A percentile compares a stretch with the other conserved stretches of the same genome.
These are phyloP conservation scores for Juncus inflexus DNA, from an alignment of 176 grass and related monocot genomes.

Conservation along the genomic window DNA sequence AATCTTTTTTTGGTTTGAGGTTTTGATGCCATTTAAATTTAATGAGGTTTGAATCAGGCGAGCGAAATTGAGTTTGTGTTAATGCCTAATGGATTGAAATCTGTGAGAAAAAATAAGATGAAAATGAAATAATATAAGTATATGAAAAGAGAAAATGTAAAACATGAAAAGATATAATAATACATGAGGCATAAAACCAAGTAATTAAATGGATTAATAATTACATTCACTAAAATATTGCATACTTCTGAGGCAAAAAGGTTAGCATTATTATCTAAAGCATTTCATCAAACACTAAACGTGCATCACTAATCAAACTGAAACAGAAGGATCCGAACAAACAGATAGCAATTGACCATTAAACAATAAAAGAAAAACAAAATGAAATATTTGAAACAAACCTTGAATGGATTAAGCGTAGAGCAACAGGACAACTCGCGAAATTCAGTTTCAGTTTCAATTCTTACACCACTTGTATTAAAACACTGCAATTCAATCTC, in stretches of 20 bases:
- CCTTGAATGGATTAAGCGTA: neutral
- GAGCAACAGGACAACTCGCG: neutral
- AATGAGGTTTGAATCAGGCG: neutral
- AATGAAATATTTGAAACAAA: neutral
- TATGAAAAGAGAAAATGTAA: neutral
- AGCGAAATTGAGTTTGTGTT: neutral
- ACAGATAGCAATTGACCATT: too few species aligned
- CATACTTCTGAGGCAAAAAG: neutral
- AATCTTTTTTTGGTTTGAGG: slow-evolving; percentile 32
- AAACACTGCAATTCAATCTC: too few species aligned
- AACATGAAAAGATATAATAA: neutral
- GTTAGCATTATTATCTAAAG: neutral
- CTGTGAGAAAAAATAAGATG: slow-evolving; percentile 3
- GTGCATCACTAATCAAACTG: neutral
- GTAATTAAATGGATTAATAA: too few species aligned
- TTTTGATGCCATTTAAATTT: slow-evolving; percentile 61
- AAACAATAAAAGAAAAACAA: slow-evolving; percentile 1
- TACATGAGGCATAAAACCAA: too few species aligned
- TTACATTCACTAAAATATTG: neutral
- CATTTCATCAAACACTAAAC: slow-evolving; percentile 29
- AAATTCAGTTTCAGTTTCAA: neutral
- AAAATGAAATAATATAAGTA: neutral
- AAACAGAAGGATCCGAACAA: too few species aligned
- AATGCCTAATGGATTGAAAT: slow-evolving; percentile 4
- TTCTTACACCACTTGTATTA: neutral